These are phyloP conservation scores for Theileria orientalis DNA, from an alignment of 169 alveolate genomes.

Conservation along the genomic window DNA sequence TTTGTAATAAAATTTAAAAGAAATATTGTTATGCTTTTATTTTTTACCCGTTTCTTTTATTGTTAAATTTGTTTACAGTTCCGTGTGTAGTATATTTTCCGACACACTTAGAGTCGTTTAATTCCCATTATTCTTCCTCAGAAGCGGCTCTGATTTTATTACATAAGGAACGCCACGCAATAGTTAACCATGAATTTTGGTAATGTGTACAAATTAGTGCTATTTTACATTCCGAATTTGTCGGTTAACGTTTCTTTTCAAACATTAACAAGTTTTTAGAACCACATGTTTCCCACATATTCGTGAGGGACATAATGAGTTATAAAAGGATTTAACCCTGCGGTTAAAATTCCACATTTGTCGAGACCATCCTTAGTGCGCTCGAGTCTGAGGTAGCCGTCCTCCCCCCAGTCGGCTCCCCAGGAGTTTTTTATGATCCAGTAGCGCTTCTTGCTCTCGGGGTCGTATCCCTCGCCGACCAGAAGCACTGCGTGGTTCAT, in stretches of 20 bases:
- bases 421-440: conserved; percentile 83
- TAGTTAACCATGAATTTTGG: no score
- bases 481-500: conserved; percentile 81
- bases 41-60: no score
- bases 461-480: conserved; percentile 80
- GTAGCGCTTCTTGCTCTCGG: conserved; percentile 57
- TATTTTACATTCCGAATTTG: background rate
- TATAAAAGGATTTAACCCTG: conserved; percentile 40
- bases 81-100: no score
- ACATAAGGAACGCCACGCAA: no score
- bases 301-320: background rate
- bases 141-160: no score
- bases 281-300: background rate
- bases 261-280: background rate
- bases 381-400: conserved; percentile 76
- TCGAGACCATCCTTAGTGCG: conserved; percentile 29
- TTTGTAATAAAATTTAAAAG: no score
- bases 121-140: no score
- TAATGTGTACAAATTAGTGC: no score
- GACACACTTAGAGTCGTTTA: no score
- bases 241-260: background rate
- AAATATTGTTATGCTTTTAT: no score
- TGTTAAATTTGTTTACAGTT: no score
- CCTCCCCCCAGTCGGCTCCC: conserved; percentile 84
- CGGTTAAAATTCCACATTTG: conserved; percentile 52